Conservation (phyloP, 1,284 basidiomycete species). For the Ustilago trichophora region DNA sequence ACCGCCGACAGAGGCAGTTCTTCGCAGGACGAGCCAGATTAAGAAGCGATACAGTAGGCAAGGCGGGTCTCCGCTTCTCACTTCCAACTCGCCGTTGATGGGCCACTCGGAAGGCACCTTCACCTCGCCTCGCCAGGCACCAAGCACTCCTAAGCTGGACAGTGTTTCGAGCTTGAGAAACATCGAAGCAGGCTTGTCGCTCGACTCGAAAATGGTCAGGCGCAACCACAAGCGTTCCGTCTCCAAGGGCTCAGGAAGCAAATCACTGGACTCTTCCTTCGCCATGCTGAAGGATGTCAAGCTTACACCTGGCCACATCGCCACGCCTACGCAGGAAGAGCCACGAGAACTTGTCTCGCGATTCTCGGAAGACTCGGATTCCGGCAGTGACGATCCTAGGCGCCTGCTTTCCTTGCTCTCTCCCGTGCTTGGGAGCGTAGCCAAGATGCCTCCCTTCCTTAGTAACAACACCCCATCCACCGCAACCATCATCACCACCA, state of each 20-base stretch:
- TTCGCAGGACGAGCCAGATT: constrained; percentile 20
- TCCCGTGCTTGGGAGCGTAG: neutral
- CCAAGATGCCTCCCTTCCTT: constrained; percentile 1
- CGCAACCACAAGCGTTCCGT: constrained; percentile 15
- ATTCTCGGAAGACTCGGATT: constrained; percentile 23
- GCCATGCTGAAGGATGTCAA: neutral
- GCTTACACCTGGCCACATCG: constrained; percentile 20
- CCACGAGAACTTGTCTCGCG: constrained; percentile 4
- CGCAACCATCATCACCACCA: neutral
- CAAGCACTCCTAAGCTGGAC: constrained; percentile 12
- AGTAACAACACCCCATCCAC: neutral
- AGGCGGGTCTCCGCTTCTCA: neutral
- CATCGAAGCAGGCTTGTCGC: constrained; percentile 22
- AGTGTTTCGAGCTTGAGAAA: constrained; percentile 6
- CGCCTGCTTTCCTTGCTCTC: constrained; percentile 2
- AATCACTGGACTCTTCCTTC: neutral
- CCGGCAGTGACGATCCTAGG: constrained; percentile 7
- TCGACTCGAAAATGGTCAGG: constrained; percentile 19
- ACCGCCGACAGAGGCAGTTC: constrained; percentile 17
- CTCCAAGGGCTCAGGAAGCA: neutral
- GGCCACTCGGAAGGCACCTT: too few relatives aligned
- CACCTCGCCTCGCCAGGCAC: neutral
- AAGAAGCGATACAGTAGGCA: constrained; percentile 32
- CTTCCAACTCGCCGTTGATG: constrained; percentile 7
- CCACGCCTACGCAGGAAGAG: neutral